Conservation (phyloP, 1,139 yeast species). For the Taphrina flavorubra region DNA sequence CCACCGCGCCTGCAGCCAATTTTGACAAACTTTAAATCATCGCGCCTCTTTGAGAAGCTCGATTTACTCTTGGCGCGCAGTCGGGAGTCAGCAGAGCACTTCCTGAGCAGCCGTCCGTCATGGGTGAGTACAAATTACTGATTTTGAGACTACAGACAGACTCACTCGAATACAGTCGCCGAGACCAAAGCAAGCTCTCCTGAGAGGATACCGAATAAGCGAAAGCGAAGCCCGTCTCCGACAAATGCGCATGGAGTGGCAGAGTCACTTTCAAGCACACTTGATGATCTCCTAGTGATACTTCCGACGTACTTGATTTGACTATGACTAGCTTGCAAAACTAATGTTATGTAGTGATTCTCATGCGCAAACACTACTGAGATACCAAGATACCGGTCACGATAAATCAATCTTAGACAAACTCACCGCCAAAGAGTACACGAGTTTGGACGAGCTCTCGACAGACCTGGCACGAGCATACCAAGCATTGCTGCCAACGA, state of each 20-base stretch:
- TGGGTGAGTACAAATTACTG: too few species aligned
- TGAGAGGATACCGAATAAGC: conserved; percentile 3
- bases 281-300: neutral
- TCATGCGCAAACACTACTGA: neutral
- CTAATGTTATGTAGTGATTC: neutral
- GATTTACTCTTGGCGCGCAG: too few species aligned
- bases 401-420: neutral
- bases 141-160: neutral
- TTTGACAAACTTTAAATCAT: too few species aligned
- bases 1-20: too few species aligned
- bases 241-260: neutral
- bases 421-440: neutral
- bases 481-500: neutral
- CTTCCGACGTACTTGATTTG: neutral
- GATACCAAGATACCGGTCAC: neutral
- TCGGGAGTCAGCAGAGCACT: too few species aligned
- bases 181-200: conserved; percentile 3
- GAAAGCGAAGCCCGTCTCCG: neutral
- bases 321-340: neutral
- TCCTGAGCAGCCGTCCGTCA: too few species aligned
- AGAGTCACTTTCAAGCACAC: neutral
- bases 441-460: conserved; percentile 1
- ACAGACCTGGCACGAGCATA: neutral
- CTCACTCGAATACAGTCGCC: neutral
- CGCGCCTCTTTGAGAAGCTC: too few species aligned